These are phyloP conservation scores for Leavenworthia alabamica DNA, from an alignment of 345 rosid genomes.

Conservation along the genomic window DNA sequence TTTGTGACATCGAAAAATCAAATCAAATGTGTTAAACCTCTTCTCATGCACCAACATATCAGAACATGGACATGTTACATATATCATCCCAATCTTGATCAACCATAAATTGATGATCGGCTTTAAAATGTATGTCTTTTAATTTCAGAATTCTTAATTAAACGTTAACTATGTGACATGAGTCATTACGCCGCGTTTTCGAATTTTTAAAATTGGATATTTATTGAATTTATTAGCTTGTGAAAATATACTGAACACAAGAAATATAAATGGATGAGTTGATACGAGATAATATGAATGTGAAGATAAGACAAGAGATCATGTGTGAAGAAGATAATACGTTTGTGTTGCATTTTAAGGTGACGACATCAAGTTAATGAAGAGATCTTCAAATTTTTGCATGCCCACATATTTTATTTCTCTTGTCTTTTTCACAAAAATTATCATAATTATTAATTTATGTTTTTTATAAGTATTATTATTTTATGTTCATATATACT, in stretches of 20 bases:
- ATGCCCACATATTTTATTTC: slow-evolving; percentile 12
- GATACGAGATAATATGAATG: slow-evolving; percentile 14
- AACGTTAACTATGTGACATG: not conserved
- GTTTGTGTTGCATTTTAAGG: slow-evolving; percentile 30
- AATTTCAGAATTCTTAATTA: no score
- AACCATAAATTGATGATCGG: not conserved
- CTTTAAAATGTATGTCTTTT: no score
- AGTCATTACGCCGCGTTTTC: not conserved
- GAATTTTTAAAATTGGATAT: not conserved
- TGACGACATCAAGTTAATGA: slow-evolving; percentile 19
- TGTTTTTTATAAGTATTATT: no score
- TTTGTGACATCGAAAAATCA: no score
- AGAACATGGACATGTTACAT: no score
- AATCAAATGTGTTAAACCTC: no score
- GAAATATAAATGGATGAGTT: slow-evolving; percentile 19
- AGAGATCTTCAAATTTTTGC: slow-evolving; percentile 2
- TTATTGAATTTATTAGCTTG: not conserved
- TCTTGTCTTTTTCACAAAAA: not conserved
- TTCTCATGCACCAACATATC: no score
- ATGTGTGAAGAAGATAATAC: slow-evolving; percentile 26
- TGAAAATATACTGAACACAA: not conserved
- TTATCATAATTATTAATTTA: not conserved
- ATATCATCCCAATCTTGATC: not conserved
- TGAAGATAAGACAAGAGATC: slow-evolving; percentile 13
- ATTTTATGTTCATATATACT: no score